Percentiles rank a stretch among this genome's conserved stretches.
Evolutionary conservation across 495 filamentous ascomycete species (phyloP).

Genomic region (Lentithecium fluviatile): DNA sequence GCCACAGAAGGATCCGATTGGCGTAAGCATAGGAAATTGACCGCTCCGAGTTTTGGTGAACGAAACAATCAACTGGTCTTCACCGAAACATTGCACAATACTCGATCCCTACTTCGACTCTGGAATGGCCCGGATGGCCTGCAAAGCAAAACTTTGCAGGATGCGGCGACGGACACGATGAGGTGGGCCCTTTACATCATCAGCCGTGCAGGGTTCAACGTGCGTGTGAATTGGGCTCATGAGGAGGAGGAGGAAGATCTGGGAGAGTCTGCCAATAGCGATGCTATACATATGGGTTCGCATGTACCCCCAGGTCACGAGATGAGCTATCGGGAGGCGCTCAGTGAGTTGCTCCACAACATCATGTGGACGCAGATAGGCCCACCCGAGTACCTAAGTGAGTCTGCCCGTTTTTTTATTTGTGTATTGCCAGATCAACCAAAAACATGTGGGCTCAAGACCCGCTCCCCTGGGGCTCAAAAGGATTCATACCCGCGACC

Average conservation of each 20-base stretch:
- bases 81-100: conserved; percentile 58
- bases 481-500: not conserved
- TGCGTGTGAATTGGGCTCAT: conserved; percentile 57
- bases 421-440: conserved; percentile 41
- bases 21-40: conserved; percentile 68
- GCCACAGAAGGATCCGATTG: conserved; percentile 62
- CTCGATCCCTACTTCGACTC: conserved; percentile 53
- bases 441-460: no score
- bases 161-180: conserved; percentile 60
- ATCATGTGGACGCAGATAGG: conserved; percentile 52
- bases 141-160: conserved; percentile 48
- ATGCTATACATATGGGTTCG: conserved; percentile 41
- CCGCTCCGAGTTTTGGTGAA: conserved; percentile 67
- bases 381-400: conserved; percentile 24
- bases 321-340: conserved; percentile 59
- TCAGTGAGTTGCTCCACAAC: conserved; percentile 53
- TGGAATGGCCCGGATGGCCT: conserved; percentile 48
- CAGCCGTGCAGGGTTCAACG: conserved; percentile 64
- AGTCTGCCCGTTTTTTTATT: conserved; percentile 20
- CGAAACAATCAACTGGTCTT: conserved; percentile 68
- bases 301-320: conserved; percentile 54
- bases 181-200: conserved; percentile 65
- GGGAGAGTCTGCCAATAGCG: not conserved
- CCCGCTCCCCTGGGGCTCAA: no score
- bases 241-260: conserved; percentile 44